Base-by-base conservation (phyloP, 2,329 filamentous ascomycete species). In the Fusarium beomiforme region DNA sequence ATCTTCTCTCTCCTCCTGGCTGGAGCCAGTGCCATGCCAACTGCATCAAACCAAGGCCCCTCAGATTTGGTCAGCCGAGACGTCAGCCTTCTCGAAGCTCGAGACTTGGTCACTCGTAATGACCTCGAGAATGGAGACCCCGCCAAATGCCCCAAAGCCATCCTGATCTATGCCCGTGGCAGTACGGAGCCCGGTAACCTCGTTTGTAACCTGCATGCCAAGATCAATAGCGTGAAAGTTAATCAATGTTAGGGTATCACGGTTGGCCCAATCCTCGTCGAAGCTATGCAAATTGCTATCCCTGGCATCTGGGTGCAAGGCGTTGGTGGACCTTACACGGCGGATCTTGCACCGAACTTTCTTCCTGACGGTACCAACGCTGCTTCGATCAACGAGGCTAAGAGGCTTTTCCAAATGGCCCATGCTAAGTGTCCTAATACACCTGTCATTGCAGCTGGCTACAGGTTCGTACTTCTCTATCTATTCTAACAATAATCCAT, bases 291-390 rank as follows among this genome's bases (percentile, higher is more conserved):
- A n/a, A n/a, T 43, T 3, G 26, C 36, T 11, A 44, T 55, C 17
- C 51, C 51, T 8, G 26, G n/a, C 3, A 55, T 63, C 5, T 63
- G 60, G 60, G 37, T 63, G 6, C 60, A 63, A 16, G 60, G 60
- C 16, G 60, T 62, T 23, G 60, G 60, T 8, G 57, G 60, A 0
- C 60, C 57, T 0, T 63, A 63, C 13, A 42, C 29, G 4, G 60
- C 60, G 2, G 60, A 62, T 8, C 43, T 63, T 1, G 34, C 31
- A 2, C 37, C 57, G 0, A 63, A 63, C 37, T 60, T 63, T 3
- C 19, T 36, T 14, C 60, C 17, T 1, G 60, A 63, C 8, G 60
- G 60, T 12, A 43, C 60, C 0, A 44, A 24, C 1, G 23, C 46
- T 8, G 57, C 24, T 6, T 47, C 43, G 0, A 63, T 63, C 5